Base-by-base conservation (phyloP, 345 rosid genomes). In the Eucalyptus dawsonii region DNA sequence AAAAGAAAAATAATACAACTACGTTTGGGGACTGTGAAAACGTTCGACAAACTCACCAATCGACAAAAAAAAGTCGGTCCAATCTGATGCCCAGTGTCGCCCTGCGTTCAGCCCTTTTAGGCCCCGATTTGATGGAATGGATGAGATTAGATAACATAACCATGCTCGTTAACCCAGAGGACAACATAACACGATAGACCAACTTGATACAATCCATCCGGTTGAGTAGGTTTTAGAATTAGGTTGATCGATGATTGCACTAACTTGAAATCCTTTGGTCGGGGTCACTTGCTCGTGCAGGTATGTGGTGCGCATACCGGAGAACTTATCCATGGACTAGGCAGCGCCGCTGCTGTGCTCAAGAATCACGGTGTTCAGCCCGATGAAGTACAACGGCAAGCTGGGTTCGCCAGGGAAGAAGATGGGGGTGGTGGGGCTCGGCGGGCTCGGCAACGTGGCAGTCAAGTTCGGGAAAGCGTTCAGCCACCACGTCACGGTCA, bases 391-490 rank as follows among this genome's bases (percentile, higher is more conserved):
- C 88, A 49, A 42, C 86, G 80, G 90, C 37, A 80, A 94, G 88
- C 13, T 93, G 14, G 89, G 91, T 6, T 89, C 93, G 31, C 87
- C 90, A 1, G 88, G 92, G 27, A 93, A 94, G 88, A 93, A 62
- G 88, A 91, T 96, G 31, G 95, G 96, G 11, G 51, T 93, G 3
- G 95, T 93, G 16, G 96, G 97, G 44, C 89, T 92, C 0, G 95
- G 97, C 1, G 96, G 95, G 29, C 93, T 95, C 7, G 97, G 96
- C 11, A 95, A 94, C 86, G 88, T 94, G 11, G 95, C 95, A 4
- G 92, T 96, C 67, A 95, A 94, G 69, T 93, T 94, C 86, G 95
- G 93, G 5, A 93, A 95, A 89, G 97, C 94, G 6, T 94, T 94
- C 80, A 91, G 95, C 67, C 94, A 93, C 90, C 95, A 94, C 12